phyloP scores from a whole-genome alignment of 805 yeast species.

The Kuraishia piskuri region DNA sequence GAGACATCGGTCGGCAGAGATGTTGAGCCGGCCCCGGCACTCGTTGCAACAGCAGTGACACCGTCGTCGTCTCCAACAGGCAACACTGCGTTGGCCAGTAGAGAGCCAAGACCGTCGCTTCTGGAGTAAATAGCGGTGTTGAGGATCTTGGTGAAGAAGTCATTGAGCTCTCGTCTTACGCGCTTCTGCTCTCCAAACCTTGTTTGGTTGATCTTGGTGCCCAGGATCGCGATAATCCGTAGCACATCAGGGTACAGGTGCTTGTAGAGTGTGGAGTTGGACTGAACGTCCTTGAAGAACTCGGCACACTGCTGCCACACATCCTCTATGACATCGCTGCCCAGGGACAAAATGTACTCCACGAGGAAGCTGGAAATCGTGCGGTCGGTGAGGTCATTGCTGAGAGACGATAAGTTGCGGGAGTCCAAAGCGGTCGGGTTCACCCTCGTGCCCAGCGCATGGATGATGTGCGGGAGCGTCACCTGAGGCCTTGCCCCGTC shows the following conservation, averaged over 20 bases:
- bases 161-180: constrained; percentile 39
- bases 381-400: constrained; percentile 34
- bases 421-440: constrained; percentile 20
- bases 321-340: constrained; percentile 72
- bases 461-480: constrained; percentile 61
- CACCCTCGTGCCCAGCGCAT: constrained; percentile 42
- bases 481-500: constrained; percentile 78
- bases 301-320: constrained; percentile 51
- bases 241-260: constrained; percentile 44
- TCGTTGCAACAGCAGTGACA: background rate
- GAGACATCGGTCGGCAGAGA: background rate
- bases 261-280: constrained; percentile 38
- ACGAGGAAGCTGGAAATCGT: constrained; percentile 46
- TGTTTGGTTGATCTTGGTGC: constrained; percentile 46
- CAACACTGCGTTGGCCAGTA: background rate
- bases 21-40: background rate
- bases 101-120: background rate
- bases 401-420: constrained; percentile 35
- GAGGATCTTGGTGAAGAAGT: constrained; percentile 25
- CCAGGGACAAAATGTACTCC: constrained; percentile 56
- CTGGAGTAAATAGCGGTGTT: constrained; percentile 2
- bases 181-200: constrained; percentile 57
- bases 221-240: constrained; percentile 40
- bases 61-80: background rate
- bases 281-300: constrained; percentile 52